Evolutionary conservation across 257 asterid genomes (phyloP), one percentile per base, ranked within the genome.

Genomic region (Scutellaria barbata): DNA sequence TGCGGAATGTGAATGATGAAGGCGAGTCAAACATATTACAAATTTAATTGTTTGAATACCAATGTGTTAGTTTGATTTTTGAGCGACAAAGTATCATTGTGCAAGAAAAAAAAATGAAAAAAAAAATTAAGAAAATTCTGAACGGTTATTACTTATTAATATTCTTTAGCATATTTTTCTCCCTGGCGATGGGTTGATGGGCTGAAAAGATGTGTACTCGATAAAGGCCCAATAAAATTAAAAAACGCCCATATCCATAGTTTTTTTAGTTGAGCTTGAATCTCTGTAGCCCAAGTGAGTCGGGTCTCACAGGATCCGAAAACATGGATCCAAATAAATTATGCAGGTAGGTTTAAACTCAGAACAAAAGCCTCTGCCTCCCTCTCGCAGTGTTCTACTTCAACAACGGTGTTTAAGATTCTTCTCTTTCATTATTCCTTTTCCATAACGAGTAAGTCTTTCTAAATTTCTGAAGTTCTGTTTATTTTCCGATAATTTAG

Each of bases 291-390:
- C 25, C 25, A 22, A 22, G 35, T 30, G 56, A 30, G 18, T 12
- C 60, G 68, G 76, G 76, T 48, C 59, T 18, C 10, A 63, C 5
- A 33, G 51, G 62, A 74, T 30, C 51, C 56, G 65, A 33, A 10
- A 11, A 37, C 8, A 20, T 13, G 47, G 30, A 37, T 10, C 70
- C 64, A 46, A 48, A 67, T 47, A 50, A 11, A 59, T 8, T 20
- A 10, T 14, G 40, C 40, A 43, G 30, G 76, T 76, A 76, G 76
- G 80, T 68, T 76, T 76, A 68, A 66, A 68, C 41, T 43, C n/a
- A 13, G 74, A 42, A 73, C 78, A 61, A 46, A 74, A 67, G 45
- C 59, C 43, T 59, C 57, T 8, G 50, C 25, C 80, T 62, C 40
- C 20, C 62, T 37, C 62, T 51, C 37, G 18, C 63, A 16, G 9